Evolutionary conservation across 169 alveolate genomes (phyloP).

Genomic region (Plasmodium reichenowi): DNA sequence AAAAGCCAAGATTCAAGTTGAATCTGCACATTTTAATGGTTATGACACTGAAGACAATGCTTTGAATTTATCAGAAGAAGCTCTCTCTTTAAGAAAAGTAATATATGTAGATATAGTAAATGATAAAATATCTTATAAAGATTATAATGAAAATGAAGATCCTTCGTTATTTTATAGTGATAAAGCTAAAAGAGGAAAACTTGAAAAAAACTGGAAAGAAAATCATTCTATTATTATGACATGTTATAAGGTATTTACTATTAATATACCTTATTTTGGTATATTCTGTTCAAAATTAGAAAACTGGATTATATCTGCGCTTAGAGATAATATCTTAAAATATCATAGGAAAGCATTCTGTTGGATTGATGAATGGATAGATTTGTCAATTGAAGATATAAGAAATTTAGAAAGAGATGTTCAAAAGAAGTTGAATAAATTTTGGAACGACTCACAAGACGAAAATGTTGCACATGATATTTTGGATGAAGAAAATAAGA

Average conservation of each 20-base stretch:
- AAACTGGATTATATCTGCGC: slow-evolving; percentile 77
- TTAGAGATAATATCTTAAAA: slow-evolving; percentile 80
- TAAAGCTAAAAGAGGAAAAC: slow-evolving; percentile 76
- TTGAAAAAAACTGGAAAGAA: slow-evolving; percentile 68
- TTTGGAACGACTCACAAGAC: slow-evolving; percentile 50
- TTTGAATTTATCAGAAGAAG: slow-evolving; percentile 58
- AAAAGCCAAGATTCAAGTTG: slow-evolving; percentile 68
- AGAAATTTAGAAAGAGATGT: slow-evolving; percentile 80
- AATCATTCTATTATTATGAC: slow-evolving; percentile 74
- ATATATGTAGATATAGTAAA: slow-evolving; percentile 77
- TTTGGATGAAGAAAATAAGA: not conserved
- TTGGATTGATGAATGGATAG: slow-evolving; percentile 84
- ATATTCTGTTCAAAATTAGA: slow-evolving; percentile 84
- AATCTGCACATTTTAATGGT: slow-evolving; percentile 22
- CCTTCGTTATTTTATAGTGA: slow-evolving; percentile 64
- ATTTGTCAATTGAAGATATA: slow-evolving; percentile 78
- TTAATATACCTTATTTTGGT: slow-evolving; percentile 88
- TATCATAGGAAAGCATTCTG: slow-evolving; percentile 83
- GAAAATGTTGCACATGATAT: not conserved
- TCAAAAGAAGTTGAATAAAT: slow-evolving; percentile 76
- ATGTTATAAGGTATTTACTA: slow-evolving; percentile 80
- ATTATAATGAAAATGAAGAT: slow-evolving; percentile 56
- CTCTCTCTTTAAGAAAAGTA: slow-evolving; percentile 57
- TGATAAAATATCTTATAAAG: slow-evolving; percentile 53
- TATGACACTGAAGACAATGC: slow-evolving; percentile 63